phyloP scores from a whole-genome alignment of 2,329 filamentous ascomycete genomes.

The Microdochium nivale region DNA sequence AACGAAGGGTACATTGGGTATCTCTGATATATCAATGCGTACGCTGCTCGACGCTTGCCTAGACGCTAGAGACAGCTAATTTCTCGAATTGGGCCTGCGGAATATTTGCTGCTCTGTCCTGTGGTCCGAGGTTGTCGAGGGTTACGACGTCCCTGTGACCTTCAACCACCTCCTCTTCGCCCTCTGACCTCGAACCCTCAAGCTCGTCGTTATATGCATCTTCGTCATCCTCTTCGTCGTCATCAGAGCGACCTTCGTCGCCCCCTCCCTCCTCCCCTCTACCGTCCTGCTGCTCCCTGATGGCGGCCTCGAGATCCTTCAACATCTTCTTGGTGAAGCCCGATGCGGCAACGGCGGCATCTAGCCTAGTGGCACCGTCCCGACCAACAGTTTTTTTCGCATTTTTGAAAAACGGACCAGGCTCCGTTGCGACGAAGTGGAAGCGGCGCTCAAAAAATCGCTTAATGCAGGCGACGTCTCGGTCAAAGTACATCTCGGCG shows the following conservation, averaged over 20 bases:
- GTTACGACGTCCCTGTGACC: slow-evolving; percentile 13
- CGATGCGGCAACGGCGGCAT: slow-evolving; percentile 83
- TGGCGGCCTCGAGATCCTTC: slow-evolving; percentile 85
- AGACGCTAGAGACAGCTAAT: not conserved
- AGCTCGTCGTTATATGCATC: slow-evolving; percentile 21
- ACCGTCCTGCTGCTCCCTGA: slow-evolving; percentile 62
- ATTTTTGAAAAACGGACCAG: slow-evolving; percentile 79
- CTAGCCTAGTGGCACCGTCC: slow-evolving; percentile 61
- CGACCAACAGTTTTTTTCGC: slow-evolving; percentile 66
- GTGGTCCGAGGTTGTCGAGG: slow-evolving; percentile 10
- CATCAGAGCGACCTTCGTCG: slow-evolving; percentile 27
- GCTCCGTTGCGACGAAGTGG: slow-evolving; percentile 72
- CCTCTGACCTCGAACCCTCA: slow-evolving; percentile 20
- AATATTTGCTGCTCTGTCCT: slow-evolving; percentile 7
- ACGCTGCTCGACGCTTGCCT: not conserved
- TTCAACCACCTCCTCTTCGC: slow-evolving; percentile 16
- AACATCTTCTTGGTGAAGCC: slow-evolving; percentile 97
- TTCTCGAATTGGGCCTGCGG: not conserved
- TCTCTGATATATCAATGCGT: not conserved
- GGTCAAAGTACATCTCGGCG: slow-evolving; percentile 94
- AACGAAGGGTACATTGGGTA: not conserved
- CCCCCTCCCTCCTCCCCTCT: slow-evolving; percentile 28
- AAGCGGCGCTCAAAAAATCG: slow-evolving; percentile 87
- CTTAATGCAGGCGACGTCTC: slow-evolving; percentile 93
- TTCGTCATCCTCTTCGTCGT: slow-evolving; percentile 24